Base-by-base conservation (phyloP, 2,329 filamentous ascomycete species). In the Alternaria angustiovoidea region DNA sequence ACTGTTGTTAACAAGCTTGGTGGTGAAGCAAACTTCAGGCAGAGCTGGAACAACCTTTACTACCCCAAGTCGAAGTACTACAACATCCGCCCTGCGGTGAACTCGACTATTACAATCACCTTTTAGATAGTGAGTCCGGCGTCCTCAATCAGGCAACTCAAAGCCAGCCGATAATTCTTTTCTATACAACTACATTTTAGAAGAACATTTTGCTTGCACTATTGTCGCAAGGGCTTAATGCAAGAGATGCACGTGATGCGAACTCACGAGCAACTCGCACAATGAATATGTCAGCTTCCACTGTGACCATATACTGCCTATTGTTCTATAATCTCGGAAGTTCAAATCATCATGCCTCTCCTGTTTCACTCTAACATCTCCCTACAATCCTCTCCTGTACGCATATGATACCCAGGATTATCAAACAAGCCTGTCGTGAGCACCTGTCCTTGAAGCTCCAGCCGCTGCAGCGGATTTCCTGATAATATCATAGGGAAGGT, bases 61-160 rank as follows among this genome's bases (percentile, higher is more conserved):
- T 71, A 68, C 58, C 68, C 68, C 12, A n/a, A 54, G n/a, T 66
- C 62, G 26, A 71, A 68, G 65, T 71, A 71, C 52, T 57, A 69
- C 44, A 70, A 70, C 51, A 62, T 70, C 28, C 63, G 65, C 22
- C 41, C 55, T 18, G 41, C 49, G 2, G 47, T 36, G 1, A 62
- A 64, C 61, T 20, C 32, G 9, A 61, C 39, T 24, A n/a, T 53
- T 14, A 24, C 20, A 4, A 18, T 14, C n/a, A 20, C 18, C 24
- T 22, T 42, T 12, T 41, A 52, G 46, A 38, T 49, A 20, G 30
- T 12, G 16, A 18, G 32, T 36, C 16, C 24, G 16, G 46, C 14
- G 16, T 49, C 30, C 26, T 18, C 36, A 22, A 18, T n/a, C 14
- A 20, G 24, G 32, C 16, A 36, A 49, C 12, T 20, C 46, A 18